Evolutionary conservation across 441 rosid species (phyloP), one percentile per base, ranked within the genome.

Genomic region (Capsella rubella): DNA sequence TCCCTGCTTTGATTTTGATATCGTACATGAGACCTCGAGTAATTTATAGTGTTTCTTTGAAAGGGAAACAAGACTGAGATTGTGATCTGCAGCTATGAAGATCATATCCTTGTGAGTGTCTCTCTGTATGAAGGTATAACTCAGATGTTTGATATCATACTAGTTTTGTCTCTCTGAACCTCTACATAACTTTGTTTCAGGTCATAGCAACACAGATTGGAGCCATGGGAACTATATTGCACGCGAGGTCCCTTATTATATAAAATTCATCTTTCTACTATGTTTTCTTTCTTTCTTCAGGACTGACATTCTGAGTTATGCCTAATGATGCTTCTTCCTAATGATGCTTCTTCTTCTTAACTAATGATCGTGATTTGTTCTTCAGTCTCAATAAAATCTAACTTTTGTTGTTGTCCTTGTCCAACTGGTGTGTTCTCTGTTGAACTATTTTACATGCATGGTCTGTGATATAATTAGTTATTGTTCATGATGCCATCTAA

Each of bases 181-280:
- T 73, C 35, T 28, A 8, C 29, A 56, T 59, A 5, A 43, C 27
- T 49, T 40, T 67, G 61, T 78, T 32, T 75, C 85, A 92, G 99
- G 91, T 92, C 56, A 83, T 89, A 79, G 97, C 87, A 27, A 87
- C 95, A 69, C 99, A 94, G 76, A 84, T 92, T 69, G 99, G 91
- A 81, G 78, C 90, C 31, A 84, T 94, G 95, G 99, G 97, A 34
- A 90, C 99, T 8, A 78, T 90, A 64, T 77, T 95, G 55, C 96
- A 86, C 43, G 97, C 99, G 64, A 92, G 94, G 99, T 95, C 68
- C 75, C 77, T 54, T 15, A 31, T 34, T 0, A 5, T 8, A 18
- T 8, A 37, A 37, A 1, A 25, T 7, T 56, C 50, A 21, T 27
- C 25, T 8, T 63, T 54, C 21, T 15, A 8, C 11, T 10, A 3